Evolutionary conservation across 495 filamentous ascomycete species (phyloP).

Genomic region (Tirmania nivea): DNA sequence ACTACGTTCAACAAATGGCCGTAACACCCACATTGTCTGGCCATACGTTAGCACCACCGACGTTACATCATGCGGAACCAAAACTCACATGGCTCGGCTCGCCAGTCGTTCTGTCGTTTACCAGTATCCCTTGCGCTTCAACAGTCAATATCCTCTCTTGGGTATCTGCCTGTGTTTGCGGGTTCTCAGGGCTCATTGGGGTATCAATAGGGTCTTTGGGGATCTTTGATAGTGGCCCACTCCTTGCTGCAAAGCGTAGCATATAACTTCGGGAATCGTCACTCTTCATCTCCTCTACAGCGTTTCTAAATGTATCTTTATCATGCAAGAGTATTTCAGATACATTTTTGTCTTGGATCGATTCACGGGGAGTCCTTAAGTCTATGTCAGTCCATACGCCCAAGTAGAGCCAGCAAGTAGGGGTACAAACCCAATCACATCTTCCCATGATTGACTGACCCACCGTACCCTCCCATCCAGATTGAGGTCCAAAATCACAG

Average conservation of each 20-base stretch:
- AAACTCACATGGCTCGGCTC: slow-evolving; percentile 70
- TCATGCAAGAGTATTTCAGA: slow-evolving; percentile 55
- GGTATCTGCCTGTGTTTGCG: slow-evolving; percentile 22
- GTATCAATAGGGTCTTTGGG: slow-evolving; percentile 13
- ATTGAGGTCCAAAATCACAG: slow-evolving; percentile 82
- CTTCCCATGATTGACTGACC: slow-evolving; percentile 93
- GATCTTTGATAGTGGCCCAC: slow-evolving; percentile 54
- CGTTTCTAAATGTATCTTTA: slow-evolving; percentile 53
- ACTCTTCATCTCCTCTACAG: slow-evolving; percentile 68
- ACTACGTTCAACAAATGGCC: slow-evolving; percentile 67
- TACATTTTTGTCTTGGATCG: slow-evolving; percentile 56
- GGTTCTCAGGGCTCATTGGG: slow-evolving; percentile 19
- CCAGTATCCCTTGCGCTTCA: slow-evolving; percentile 94
- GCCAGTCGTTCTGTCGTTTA: slow-evolving; percentile 73
- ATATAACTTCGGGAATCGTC: slow-evolving; percentile 87
- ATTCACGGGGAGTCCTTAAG: slow-evolving; percentile 35
- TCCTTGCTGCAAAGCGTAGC: slow-evolving; percentile 56
- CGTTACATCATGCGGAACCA: background rate
- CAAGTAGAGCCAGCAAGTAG: slow-evolving; percentile 43
- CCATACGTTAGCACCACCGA: slow-evolving; percentile 5
- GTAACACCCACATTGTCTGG: slow-evolving; percentile 99
- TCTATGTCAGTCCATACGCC: slow-evolving; percentile 16
- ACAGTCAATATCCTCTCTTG: slow-evolving; percentile 43
- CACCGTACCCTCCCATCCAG: slow-evolving; percentile 75
- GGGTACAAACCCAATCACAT: slow-evolving; percentile 47